Evolutionary conservation across 2,329 filamentous ascomycete species (phyloP).

Genomic region (Sodiomyces alkalinus): DNA sequence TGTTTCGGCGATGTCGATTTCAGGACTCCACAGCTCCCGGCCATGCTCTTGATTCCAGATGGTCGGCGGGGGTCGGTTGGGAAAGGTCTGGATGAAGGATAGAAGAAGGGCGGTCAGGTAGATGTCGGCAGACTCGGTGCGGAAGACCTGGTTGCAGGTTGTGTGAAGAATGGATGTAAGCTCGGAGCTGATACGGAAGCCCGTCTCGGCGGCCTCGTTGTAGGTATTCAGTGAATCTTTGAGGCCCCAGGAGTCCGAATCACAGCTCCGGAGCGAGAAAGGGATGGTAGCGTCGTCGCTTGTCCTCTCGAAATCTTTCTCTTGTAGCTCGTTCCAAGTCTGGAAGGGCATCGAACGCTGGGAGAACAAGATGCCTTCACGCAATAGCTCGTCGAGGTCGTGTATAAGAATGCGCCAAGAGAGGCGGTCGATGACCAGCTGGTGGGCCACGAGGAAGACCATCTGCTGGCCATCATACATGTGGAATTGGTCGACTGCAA

Average conservation of each 20-base stretch:
- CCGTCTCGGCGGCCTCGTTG: slow-evolving; percentile 22
- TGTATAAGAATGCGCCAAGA: slow-evolving; percentile 35
- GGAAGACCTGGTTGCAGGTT: slow-evolving; percentile 27
- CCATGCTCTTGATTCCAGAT: slow-evolving; percentile 40
- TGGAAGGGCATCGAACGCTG: slow-evolving; percentile 30
- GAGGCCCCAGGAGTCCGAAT: slow-evolving; percentile 33
- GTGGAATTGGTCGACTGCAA: slow-evolving; percentile 31
- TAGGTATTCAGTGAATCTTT: slow-evolving; percentile 27
- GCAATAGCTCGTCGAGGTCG: slow-evolving; percentile 33
- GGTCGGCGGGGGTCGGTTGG: slow-evolving; percentile 31
- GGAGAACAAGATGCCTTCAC: slow-evolving; percentile 26
- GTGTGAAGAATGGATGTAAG: slow-evolving; percentile 25
- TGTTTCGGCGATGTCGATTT: slow-evolving; percentile 37
- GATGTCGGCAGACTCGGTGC: slow-evolving; percentile 36
- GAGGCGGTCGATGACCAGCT: slow-evolving; percentile 32
- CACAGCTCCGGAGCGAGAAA: slow-evolving; percentile 21
- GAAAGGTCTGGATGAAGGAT: slow-evolving; percentile 39
- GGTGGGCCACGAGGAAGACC: slow-evolving; percentile 34
- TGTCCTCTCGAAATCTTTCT: slow-evolving; percentile 17
- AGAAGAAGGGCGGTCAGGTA: slow-evolving; percentile 37
- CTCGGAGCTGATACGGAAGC: slow-evolving; percentile 27
- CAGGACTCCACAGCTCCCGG: slow-evolving; percentile 24
- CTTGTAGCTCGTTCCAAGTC: slow-evolving; percentile 32
- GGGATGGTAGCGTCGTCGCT: slow-evolving; percentile 17
- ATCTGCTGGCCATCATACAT: slow-evolving; percentile 28